These are phyloP conservation scores for Penicillium riverlandense DNA, from an alignment of 495 filamentous ascomycete genomes.

Conservation along the genomic window DNA sequence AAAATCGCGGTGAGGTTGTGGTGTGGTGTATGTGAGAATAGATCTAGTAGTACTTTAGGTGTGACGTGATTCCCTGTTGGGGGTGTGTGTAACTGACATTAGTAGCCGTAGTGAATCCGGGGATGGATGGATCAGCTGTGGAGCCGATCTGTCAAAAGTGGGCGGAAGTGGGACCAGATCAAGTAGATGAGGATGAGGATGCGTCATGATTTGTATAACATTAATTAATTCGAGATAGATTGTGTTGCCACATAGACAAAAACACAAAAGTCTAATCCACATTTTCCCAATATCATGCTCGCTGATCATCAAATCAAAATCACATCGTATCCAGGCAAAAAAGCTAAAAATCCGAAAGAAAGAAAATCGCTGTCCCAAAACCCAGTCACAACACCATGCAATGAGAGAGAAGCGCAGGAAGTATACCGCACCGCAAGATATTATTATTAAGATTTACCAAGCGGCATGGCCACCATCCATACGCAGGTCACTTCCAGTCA, in stretches of 20 bases:
- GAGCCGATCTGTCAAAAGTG: constrained; percentile 10
- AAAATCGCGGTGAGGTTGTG: too few species aligned
- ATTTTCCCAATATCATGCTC: not conserved
- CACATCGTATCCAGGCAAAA: too few species aligned
- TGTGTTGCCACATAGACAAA: not conserved
- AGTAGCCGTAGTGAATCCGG: too few species aligned
- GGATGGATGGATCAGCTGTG: not conserved
- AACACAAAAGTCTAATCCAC: constrained; percentile 12
- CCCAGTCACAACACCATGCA: constrained; percentile 14
- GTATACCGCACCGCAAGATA: not conserved
- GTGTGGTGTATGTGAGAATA: too few species aligned
- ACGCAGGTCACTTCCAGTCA: constrained; percentile 73
- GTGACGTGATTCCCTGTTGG: too few species aligned
- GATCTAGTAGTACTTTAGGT: too few species aligned
- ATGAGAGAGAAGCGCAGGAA: constrained; percentile 9
- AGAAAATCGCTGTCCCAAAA: constrained; percentile 1
- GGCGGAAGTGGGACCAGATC: constrained; percentile 2
- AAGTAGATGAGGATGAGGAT: too few species aligned
- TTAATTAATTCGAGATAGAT: constrained; percentile 14
- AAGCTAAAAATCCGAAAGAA: too few species aligned
- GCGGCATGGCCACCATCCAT: constrained; percentile 79
- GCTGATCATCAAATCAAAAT: too few species aligned
- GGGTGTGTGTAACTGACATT: too few species aligned
- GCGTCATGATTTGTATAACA: too few species aligned
- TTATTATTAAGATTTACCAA: constrained; percentile 46